Conservation (phyloP, 805 yeast species). For the Saturnispora quitensis region DNA sequence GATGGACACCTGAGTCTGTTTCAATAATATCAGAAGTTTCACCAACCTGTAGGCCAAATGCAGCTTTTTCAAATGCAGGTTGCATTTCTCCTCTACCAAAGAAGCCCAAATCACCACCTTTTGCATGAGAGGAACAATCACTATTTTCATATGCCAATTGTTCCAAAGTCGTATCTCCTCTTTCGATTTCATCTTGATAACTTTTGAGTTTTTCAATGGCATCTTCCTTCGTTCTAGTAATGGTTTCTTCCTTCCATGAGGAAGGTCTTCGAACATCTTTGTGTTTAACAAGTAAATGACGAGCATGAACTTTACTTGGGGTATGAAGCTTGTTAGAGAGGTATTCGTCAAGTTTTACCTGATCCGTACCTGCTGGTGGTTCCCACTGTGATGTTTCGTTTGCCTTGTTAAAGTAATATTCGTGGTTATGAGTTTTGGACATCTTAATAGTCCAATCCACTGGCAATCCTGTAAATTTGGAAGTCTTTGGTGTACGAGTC, state of each 20-base stretch:
- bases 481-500: conserved; percentile 2
- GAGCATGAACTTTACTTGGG: conserved; percentile 66
- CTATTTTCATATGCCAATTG: conserved; percentile 76
- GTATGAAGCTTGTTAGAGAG: conserved; percentile 36
- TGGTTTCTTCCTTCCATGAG: conserved; percentile 72
- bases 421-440: conserved; percentile 74
- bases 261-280: conserved; percentile 79
- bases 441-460: conserved; percentile 72
- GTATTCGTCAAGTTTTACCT: conserved; percentile 47
- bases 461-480: conserved; percentile 66
- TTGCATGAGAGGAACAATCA: conserved; percentile 79
- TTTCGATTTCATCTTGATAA: conserved; percentile 47
- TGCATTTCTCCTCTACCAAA: conserved; percentile 93
- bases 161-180: conserved; percentile 57
- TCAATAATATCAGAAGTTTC: conserved; percentile 79
- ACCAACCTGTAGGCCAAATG: conserved; percentile 73
- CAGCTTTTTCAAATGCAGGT: conserved; percentile 83
- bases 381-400: conserved; percentile 81
- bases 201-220: conserved; percentile 57
- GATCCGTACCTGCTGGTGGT: conserved; percentile 78
- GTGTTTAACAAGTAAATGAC: conserved; percentile 81
- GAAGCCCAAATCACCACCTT: conserved; percentile 87
- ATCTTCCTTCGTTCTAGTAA: conserved; percentile 76
- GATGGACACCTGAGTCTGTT: conserved; percentile 83
- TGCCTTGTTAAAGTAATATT: conserved; percentile 67